Percentiles rank a stretch among this genome's conserved stretches.
phyloP scores from a whole-genome alignment of 441 rosid genomes.

The Pelargonium myrrhifolium region DNA sequence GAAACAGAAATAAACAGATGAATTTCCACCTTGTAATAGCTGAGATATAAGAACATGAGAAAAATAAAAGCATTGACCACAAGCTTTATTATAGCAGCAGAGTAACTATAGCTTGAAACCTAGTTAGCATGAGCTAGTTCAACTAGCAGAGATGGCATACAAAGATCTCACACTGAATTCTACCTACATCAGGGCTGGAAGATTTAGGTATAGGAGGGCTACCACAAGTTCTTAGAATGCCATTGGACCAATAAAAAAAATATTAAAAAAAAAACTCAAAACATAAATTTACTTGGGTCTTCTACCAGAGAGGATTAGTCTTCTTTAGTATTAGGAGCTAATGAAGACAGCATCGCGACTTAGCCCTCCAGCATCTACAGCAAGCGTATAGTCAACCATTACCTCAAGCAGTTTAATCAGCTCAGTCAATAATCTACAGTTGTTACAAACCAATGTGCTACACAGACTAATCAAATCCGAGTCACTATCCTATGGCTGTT shows the following conservation, averaged over 20 bases:
- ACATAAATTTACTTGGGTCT: neutral
- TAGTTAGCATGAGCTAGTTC: neutral
- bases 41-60: neutral
- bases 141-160: neutral
- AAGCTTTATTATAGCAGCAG: neutral
- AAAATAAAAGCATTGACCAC: neutral
- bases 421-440: neutral
- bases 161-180: neutral
- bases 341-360: neutral
- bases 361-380: neutral
- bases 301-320: neutral
- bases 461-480: neutral
- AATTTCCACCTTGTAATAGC: conserved; percentile 9
- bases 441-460: neutral
- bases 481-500: neutral
- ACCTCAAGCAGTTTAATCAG: neutral
- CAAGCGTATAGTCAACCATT: neutral
- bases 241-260: neutral
- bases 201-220: neutral
- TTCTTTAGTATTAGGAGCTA: neutral
- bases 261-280: neutral
- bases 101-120: neutral
- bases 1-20: conserved; percentile 13
- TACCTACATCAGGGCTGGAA: neutral
- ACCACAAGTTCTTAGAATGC: neutral